Evolutionary conservation across 2,329 filamentous ascomycete species (phyloP), one percentile per base, ranked within the genome.

Genomic region (Ophiostoma perfectum): DNA sequence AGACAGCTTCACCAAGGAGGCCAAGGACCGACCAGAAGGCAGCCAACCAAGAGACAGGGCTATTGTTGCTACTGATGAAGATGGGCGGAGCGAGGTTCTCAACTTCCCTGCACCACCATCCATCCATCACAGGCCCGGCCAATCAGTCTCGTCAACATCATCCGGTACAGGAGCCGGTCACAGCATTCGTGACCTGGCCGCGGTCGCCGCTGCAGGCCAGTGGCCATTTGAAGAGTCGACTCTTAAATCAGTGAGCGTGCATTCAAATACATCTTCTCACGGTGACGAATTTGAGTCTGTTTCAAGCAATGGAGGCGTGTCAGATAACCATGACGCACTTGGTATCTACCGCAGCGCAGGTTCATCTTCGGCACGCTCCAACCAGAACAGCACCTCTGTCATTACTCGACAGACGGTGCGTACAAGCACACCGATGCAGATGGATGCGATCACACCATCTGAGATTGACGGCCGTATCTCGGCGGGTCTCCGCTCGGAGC

Each of bases 221-320:
- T 73, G 72, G 72, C 72, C 70, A 0, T 73, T 73, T 68, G 71
- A 70, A 8, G 71, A 70, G 60, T 70, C 69, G 1, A 72, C 71
- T 11, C 42, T 70, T 64, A 36, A 66, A n/a, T 72, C 72, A 7
- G 16, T 18, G 44, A 70, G 68, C 38, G 52, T 55, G 27, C 66
- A 67, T 38, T 62, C 69, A n/a, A 38, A 52, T 4, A 27, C 44
- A 9, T 55, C 65, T 39, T 65, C 67, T 14, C 64, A 44, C n/a
- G 65, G 45, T 27, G n/a, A 64, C 7, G 63, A 27, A 9, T 16
- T 27, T 12, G 47, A 36, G 49, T 67, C 64, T 2, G 42, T 55
- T 47, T 12, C 14, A n/a, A 66, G 68, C 55, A 45, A 69, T 44
- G 62, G 42, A 5, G 44, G 42, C 38, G 14, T 38, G n/a, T 41